phyloP scores from a whole-genome alignment of 2,329 filamentous ascomycete genomes.

The Corynespora cassiicola region DNA sequence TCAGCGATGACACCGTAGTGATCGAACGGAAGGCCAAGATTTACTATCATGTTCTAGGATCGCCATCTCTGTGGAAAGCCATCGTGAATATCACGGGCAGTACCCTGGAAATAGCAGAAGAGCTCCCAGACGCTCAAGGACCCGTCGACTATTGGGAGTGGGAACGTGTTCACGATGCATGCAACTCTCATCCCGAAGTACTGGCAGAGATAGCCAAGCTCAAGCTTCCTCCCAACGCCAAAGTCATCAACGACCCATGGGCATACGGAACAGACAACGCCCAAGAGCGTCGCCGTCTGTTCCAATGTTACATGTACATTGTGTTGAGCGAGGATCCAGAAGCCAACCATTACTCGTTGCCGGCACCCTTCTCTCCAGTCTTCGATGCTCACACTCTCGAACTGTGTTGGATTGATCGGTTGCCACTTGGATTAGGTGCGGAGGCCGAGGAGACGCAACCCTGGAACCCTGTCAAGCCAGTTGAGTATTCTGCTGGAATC shows the following conservation, averaged over 20 bases:
- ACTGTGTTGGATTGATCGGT: constrained; percentile 69
- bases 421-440: constrained; percentile 75
- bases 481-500: constrained; percentile 67
- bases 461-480: constrained; percentile 60
- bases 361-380: constrained; percentile 68
- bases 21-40: background rate
- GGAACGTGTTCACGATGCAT: constrained; percentile 5
- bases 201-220: constrained; percentile 64
- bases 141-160: constrained; percentile 4
- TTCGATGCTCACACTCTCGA: constrained; percentile 66
- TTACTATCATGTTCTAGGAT: constrained; percentile 1
- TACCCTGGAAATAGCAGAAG: background rate
- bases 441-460: too few species aligned
- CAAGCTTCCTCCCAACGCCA: constrained; percentile 59
- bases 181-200: constrained; percentile 2
- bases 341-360: constrained; percentile 70
- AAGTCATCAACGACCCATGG: constrained; percentile 66
- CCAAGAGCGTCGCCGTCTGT: constrained; percentile 54
- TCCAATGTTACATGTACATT: constrained; percentile 70
- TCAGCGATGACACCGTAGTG: background rate
- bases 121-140: constrained; percentile 1
- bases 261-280: constrained; percentile 62
- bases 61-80: constrained; percentile 1
- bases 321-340: constrained; percentile 67
- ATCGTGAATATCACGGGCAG: constrained; percentile 1